A percentile compares a stretch with the other conserved stretches of the same genome.
Conservation (phyloP, 1,284 basidiomycete species). For the Vanrija sp. region DNA sequence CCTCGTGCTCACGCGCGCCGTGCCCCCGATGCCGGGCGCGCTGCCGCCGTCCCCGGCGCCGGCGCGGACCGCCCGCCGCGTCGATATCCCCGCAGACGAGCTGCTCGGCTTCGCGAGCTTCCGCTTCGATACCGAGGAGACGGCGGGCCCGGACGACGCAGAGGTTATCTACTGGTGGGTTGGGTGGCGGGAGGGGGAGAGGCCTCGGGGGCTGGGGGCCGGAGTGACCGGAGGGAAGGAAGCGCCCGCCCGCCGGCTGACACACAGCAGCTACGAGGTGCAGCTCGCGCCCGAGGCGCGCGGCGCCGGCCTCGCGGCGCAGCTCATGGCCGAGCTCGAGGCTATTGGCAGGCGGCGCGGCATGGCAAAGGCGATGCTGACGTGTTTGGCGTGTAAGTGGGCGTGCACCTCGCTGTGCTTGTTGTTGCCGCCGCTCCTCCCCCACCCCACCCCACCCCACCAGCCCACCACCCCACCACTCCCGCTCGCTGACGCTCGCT, state of each 20-base stretch:
- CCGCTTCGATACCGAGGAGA: constrained; percentile 48
- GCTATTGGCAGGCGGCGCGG: constrained; percentile 27
- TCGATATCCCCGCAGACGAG: constrained; percentile 15
- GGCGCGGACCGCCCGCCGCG: not conserved
- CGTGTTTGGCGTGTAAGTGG: constrained; percentile 40
- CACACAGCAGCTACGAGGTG: constrained; percentile 49
- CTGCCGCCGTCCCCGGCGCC: constrained; percentile 3
- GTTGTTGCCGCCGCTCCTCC: not conserved
- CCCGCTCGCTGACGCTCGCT: not conserved
- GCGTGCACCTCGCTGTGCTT: too few species aligned
- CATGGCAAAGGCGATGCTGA: constrained; percentile 47
- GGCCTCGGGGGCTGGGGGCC: too few species aligned
- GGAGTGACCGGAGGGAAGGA: too few species aligned
- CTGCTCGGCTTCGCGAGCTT: constrained; percentile 43
- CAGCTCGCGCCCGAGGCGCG: constrained; percentile 26
- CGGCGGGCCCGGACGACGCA: constrained; percentile 28
- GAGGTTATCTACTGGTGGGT: constrained; percentile 45
- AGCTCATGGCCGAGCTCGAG: constrained; percentile 35
- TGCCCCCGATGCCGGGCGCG: constrained; percentile 15
- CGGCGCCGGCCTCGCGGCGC: constrained; percentile 29
- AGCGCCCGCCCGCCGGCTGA: too few species aligned
- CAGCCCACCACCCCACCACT: not conserved
- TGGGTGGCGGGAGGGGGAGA: not conserved
- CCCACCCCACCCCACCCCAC: not conserved
- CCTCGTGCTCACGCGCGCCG: constrained; percentile 15